Conservation (phyloP, 495 filamentous ascomycete species). For the Evansstolkia leycettana region DNA sequence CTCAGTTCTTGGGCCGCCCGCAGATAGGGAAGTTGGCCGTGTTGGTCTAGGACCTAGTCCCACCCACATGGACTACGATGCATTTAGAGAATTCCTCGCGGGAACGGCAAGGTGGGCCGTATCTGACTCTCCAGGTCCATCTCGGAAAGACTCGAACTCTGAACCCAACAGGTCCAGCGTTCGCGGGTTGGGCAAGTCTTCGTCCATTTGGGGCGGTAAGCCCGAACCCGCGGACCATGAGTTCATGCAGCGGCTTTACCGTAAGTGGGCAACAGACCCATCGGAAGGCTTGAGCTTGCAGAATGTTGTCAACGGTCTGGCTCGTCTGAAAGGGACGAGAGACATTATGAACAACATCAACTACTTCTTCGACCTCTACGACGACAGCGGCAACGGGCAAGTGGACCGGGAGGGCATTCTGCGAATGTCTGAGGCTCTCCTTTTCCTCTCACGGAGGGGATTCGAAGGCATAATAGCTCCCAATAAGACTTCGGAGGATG, state of each 20-base stretch:
- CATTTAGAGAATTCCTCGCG: constrained; percentile 85
- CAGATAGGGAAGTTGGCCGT: constrained; percentile 46
- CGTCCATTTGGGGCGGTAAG: constrained; percentile 63
- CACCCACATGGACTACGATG: constrained; percentile 91
- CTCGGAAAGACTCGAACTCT: constrained; percentile 37
- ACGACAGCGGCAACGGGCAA: constrained; percentile 79
- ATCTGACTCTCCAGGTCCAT: constrained; percentile 57
- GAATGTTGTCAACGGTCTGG: constrained; percentile 82
- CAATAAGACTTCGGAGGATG: constrained; percentile 26
- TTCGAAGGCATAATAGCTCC: constrained; percentile 60
- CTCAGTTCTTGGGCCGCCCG: constrained; percentile 28
- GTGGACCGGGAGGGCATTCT: constrained; percentile 97
- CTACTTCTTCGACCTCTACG: constrained; percentile 96
- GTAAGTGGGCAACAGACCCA: constrained; percentile 72
- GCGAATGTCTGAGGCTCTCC: constrained; percentile 81
- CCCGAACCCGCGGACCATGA: constrained; percentile 89
- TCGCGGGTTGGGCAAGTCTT: constrained; percentile 31
- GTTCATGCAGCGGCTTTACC: constrained; percentile 82
- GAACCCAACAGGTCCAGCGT: constrained; percentile 41
- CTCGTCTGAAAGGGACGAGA: constrained; percentile 76
- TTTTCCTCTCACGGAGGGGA: constrained; percentile 83
- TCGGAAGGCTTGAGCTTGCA: constrained; percentile 68
- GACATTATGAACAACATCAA: constrained; percentile 96
- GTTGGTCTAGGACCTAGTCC: constrained; percentile 81
- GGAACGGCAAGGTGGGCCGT: constrained; percentile 84